Percentiles rank a stretch among this genome's conserved stretches.
phyloP scores from a whole-genome alignment of 768 basidiomycete genomes.

The Udeniomyces megalosporus region DNA sequence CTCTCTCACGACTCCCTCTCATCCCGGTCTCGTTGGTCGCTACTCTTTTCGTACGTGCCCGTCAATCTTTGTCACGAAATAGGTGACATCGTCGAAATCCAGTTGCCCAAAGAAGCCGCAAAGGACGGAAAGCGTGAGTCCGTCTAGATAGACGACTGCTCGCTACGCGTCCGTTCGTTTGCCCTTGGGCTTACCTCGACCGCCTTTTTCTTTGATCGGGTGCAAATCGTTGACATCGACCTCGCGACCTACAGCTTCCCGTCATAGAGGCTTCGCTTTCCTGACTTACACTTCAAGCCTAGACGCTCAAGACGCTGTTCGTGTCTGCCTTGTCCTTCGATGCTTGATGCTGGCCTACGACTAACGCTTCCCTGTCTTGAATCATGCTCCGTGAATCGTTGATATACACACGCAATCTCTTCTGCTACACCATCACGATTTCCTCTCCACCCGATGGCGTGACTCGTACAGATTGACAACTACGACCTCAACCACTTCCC shows the following conservation, averaged over 20 bases:
- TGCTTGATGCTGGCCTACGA: too few species aligned
- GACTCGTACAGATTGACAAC: too few species aligned
- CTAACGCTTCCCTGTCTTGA: too few species aligned
- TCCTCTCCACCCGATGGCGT: too few species aligned
- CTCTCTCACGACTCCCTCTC: too few species aligned
- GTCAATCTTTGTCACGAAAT: too few species aligned
- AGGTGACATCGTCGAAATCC: constrained; percentile 12
- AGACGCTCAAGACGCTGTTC: not conserved
- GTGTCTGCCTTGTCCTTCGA: not conserved
- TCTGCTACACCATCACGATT: too few species aligned
- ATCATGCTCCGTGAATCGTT: too few species aligned
- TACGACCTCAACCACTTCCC: too few species aligned
- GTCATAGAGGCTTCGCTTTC: constrained; percentile 9
- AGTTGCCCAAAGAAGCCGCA: not conserved
- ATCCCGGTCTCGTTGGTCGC: too few species aligned
- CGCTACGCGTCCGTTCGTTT: not conserved
- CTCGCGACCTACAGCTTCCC: not conserved
- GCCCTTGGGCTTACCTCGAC: not conserved
- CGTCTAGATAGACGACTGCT: not conserved
- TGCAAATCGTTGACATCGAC: not conserved
- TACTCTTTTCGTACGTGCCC: too few species aligned
- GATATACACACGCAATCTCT: too few species aligned
- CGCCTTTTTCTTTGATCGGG: not conserved
- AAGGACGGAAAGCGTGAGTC: constrained; percentile 1
- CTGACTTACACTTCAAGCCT: not conserved